Percentiles rank a stretch among this genome's conserved stretches.
These are phyloP conservation scores for Populus euphratica DNA, from an alignment of 345 rosid species.

Conservation along the genomic window DNA sequence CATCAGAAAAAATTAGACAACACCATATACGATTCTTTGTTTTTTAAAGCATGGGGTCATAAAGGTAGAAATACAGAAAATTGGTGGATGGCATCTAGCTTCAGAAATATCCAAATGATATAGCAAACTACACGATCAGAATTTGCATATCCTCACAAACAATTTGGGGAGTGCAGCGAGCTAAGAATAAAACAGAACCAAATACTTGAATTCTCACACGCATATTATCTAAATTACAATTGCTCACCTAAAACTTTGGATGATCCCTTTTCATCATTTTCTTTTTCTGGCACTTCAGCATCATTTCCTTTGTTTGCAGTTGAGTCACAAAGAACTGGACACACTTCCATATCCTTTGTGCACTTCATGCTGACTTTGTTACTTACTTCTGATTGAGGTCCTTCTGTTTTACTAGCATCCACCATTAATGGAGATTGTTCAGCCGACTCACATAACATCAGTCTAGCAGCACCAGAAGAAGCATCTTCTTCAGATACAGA, in stretches of 20 bases:
- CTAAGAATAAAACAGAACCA: neutral
- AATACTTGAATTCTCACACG: neutral
- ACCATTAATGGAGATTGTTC: conserved; percentile 23
- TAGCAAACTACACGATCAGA: neutral
- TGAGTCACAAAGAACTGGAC: conserved; percentile 29
- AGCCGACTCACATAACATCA: conserved; percentile 14
- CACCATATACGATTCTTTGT: neutral
- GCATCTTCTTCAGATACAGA: conserved; percentile 24
- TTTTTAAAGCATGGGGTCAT: neutral
- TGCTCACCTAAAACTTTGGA: conserved; percentile 43
- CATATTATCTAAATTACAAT: neutral
- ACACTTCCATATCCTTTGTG: conserved; percentile 24
- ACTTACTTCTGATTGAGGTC: conserved; percentile 17
- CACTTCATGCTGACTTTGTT: conserved; percentile 25
- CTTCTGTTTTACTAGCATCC: conserved; percentile 33
- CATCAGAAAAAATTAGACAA: neutral
- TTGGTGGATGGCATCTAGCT: neutral
- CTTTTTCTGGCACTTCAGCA: conserved; percentile 28
- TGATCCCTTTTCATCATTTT: conserved; percentile 28
- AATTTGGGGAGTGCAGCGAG: neutral
- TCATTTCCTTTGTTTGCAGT: conserved; percentile 27
- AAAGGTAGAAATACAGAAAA: neutral
- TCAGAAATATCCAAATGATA: neutral
- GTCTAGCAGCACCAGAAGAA: conserved; percentile 23
- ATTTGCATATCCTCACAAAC: neutral